Conservation (phyloP, 2,329 filamentous ascomycete species). For the Ophioceras dolichostomum region DNA sequence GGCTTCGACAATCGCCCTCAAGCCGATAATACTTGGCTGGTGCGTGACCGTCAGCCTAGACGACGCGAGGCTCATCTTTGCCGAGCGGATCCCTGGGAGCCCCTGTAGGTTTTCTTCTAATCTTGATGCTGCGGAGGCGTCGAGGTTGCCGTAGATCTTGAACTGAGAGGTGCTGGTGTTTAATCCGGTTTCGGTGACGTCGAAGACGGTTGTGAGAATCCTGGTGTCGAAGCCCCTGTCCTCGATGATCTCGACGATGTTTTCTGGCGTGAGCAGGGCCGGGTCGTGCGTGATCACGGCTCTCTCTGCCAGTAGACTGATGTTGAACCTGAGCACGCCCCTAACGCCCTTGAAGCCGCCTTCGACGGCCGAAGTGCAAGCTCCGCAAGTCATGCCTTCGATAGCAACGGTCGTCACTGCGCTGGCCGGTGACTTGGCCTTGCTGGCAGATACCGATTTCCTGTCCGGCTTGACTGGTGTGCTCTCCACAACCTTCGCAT, state of each 20-base stretch:
- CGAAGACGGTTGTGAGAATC: conserved; percentile 63
- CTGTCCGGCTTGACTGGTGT: conserved; percentile 29
- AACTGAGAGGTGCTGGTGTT: conserved; percentile 56
- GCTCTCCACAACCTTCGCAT: conserved; percentile 65
- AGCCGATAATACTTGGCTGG: conserved; percentile 57
- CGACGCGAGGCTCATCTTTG: conserved; percentile 59
- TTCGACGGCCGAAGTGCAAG: conserved; percentile 88
- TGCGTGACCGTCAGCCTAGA: conserved; percentile 65
- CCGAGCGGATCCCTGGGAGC: conserved; percentile 62
- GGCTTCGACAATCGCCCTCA: conserved; percentile 70
- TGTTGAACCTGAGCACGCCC: conserved; percentile 81
- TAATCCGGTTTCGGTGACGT: conserved; percentile 39
- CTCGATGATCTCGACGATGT: conserved; percentile 75
- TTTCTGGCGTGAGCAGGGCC: conserved; percentile 53
- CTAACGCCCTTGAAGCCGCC: conserved; percentile 65
- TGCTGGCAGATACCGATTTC: conserved; percentile 21
- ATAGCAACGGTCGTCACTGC: conserved; percentile 77
- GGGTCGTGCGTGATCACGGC: conserved; percentile 80
- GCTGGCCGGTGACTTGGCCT: conserved; percentile 34
- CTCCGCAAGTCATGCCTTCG: conserved; percentile 95
- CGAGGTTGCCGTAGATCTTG: conserved; percentile 70
- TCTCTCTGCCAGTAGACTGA: conserved; percentile 84
- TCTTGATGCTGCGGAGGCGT: conserved; percentile 56
- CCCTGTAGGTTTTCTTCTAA: conserved; percentile 57
- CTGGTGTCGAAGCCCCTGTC: conserved; percentile 81